Base-by-base conservation (phyloP, 139 green algal species). In the Chlamydomonas sphaeroides region DNA sequence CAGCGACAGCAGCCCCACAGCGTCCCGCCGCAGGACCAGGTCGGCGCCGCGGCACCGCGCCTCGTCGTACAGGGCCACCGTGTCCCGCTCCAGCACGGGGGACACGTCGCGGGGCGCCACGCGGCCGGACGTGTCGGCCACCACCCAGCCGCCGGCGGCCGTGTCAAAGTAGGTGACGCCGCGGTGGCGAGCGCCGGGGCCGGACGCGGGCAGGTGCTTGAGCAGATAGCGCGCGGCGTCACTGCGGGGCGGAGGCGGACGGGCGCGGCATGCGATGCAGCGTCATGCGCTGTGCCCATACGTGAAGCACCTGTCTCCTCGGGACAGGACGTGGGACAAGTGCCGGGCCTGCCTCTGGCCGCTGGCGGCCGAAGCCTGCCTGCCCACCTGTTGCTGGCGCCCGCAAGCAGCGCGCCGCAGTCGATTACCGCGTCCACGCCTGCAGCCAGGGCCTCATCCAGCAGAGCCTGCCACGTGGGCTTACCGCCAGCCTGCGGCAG, bases 41-140 rank as follows among this genome's bases (percentile, higher is more conserved):
- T 79, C 67, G 6, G 68, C 59, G 30, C 68, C 71, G 35, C 68
- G 69, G 89, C 90, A 94, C 63, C 85, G 83, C 18, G 90, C 89
- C 30, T 94, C 90, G 48, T 94, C 90, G 65, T 83, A 94, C 3
- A 94, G 66, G 0, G 78, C 75, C 28, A 94, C 84, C 23, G 83
- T 65, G 28, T 94, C 79, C 7, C 49, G 30, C 73, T 94, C 87
- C 0, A n/a, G 59, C 30, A 91, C 70, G 41, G 80, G 84, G 6
- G 86, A 91, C 6, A 32, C 26, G 21, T 66, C 5, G 32, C 67
- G 77, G 0, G 68, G 77, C 41, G 56, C 21, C 15, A 59, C 2
- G 35, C 78, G 81, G 57, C 84, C 84, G 8, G 70, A 20, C 32
- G 66, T 62, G 68, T 90, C 81, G 25, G 63, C 30, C 26, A 92